These are phyloP conservation scores for button mushroom (Agaricus bisporus) DNA, from an alignment of 768 basidiomycete genomes.

Conservation along the genomic window DNA sequence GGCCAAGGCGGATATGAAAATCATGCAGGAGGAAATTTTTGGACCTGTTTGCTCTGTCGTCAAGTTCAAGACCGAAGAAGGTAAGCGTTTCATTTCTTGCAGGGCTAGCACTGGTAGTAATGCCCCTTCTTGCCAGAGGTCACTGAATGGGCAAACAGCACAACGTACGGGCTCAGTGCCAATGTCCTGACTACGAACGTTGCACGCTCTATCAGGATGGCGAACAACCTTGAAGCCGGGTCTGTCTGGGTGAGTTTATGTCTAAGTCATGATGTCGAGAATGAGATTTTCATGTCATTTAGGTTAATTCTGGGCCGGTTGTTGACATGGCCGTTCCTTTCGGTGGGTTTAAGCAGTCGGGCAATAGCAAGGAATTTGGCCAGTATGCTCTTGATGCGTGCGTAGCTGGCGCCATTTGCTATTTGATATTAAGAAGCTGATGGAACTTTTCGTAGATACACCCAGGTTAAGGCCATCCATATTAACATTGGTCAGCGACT, in stretches of 20 bases:
- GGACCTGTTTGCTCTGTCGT: constrained; percentile 41
- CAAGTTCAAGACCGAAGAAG: constrained; percentile 67
- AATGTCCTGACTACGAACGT: constrained; percentile 70
- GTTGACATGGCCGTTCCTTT: constrained; percentile 52
- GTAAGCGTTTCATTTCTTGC: neutral
- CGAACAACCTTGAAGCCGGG: constrained; percentile 31
- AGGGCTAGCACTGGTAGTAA: neutral
- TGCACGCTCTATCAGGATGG: constrained; percentile 55
- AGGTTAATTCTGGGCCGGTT: constrained; percentile 38
- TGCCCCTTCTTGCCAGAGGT: constrained; percentile 21
- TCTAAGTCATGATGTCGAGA: constrained; percentile 50
- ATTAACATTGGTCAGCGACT: constrained; percentile 36
- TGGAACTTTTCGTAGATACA: constrained; percentile 31
- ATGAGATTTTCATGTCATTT: constrained; percentile 22
- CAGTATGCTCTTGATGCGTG: constrained; percentile 64
- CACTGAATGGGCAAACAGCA: constrained; percentile 63
- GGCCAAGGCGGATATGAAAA: too few species aligned
- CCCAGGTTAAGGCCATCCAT: constrained; percentile 53
- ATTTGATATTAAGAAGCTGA: constrained; percentile 8
- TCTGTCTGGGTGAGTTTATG: constrained; percentile 27
- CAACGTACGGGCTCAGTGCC: constrained; percentile 71
- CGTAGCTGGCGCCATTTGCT: too few species aligned
- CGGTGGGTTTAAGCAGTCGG: constrained; percentile 70
- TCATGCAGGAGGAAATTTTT: constrained; percentile 37
- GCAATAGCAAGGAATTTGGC: constrained; percentile 65